Evolutionary conservation across 2,329 filamentous ascomycete species (phyloP), one percentile per base, ranked within the genome.

Genomic region (Talaromyces sp.): DNA sequence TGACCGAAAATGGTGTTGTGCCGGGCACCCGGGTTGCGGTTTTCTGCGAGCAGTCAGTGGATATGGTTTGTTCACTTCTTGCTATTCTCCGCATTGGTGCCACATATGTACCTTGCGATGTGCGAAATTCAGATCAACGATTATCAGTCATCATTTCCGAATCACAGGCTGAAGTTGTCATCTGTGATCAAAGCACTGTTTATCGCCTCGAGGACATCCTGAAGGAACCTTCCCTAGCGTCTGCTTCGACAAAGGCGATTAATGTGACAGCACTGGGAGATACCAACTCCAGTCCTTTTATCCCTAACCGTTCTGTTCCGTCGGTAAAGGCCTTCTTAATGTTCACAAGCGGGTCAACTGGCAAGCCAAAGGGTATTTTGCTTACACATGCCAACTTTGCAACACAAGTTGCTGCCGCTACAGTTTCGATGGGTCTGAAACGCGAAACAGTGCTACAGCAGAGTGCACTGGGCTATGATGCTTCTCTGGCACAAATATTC

Each of bases 61-160:
- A n/a, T n/a, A n/a, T n/a, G n/a, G n/a, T n/a, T n/a, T n/a, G n/a
- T n/a, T n/a, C n/a, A n/a, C n/a, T n/a, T n/a, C n/a, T n/a, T n/a
- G 65, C 76, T 8, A 77, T 81, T 44, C 63, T 73, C 58, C 68
- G 71, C 0, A 57, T 77, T 13, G 79, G 79, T 1, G 72, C 39
- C 2, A 56, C 65, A 3, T 77, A 72, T 57, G 61, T 75, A 3
- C 73, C 73, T 1, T 67, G 83, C 0, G 82, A 83, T 58, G 53
- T 69, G 0, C 62, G 67, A 0, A 71, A 68, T 10, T 67, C 71
- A 1, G 17, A 68, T 0, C 22, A 67, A 7, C 70, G 79, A 1
- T 71, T 79, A 0, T 60, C 66, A 0, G 33, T 33, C 6, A 56
- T 62, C 4, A 70, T 78, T 2, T 69, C 70, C 2, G 32, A 33